Conservation (phyloP, 164 flowering plant species). For the Umbilicus rupestris region DNA sequence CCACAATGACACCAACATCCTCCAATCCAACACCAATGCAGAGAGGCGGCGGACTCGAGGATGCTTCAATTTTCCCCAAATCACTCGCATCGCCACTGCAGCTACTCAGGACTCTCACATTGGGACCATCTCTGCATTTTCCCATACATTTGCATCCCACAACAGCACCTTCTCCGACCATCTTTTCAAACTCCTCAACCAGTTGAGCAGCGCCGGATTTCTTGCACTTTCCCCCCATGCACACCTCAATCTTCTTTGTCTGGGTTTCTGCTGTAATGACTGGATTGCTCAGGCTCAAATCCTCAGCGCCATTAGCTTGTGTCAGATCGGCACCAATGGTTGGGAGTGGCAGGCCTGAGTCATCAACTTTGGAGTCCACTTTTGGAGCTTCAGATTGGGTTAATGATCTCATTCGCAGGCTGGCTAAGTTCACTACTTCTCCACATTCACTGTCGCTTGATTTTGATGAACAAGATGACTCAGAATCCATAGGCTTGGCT, state of each 20-base stretch:
- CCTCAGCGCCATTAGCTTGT: neutral
- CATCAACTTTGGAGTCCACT: neutral
- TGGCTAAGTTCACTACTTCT: constrained; percentile 37
- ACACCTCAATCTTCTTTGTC: constrained; percentile 53
- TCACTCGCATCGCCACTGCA: neutral
- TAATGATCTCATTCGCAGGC: constrained; percentile 15
- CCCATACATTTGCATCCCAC: constrained; percentile 95
- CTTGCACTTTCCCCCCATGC: constrained; percentile 89
- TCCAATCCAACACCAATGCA: constrained; percentile 23
- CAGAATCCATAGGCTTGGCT: constrained; percentile 8
- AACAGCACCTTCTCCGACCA: constrained; percentile 49
- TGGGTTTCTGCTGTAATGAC: neutral
- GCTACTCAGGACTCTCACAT: constrained; percentile 38
- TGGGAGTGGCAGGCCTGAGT: neutral
- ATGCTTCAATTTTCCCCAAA: neutral
- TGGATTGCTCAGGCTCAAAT: neutral
- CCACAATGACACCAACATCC: constrained; percentile 21
- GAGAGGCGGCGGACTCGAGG: constrained; percentile 18
- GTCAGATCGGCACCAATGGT: neutral
- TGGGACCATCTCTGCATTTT: constrained; percentile 74
- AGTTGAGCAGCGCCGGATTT: constrained; percentile 53
- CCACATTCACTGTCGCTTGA: constrained; percentile 50
- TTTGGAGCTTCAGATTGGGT: constrained; percentile 1
- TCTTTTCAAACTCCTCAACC: constrained; percentile 49
- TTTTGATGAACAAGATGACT: constrained; percentile 37